Conservation (phyloP, 2,329 filamentous ascomycete genomes). For the Fusarium multiceps region DNA sequence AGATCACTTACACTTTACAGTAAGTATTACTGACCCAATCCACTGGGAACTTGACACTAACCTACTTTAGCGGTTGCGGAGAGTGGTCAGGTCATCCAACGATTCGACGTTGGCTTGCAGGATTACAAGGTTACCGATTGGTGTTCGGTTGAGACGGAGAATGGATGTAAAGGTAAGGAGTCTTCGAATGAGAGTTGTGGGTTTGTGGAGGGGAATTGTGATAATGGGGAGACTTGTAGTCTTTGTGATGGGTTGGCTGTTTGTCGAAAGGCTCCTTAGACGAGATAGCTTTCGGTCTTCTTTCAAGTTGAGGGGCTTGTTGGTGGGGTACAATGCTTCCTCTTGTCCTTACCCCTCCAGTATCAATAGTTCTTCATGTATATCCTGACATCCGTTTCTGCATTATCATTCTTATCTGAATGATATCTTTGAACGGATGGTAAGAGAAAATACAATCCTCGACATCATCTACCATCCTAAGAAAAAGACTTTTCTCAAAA, state of each 20-base stretch:
- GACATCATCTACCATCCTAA: too few relatives aligned
- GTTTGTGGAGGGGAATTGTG: neutral
- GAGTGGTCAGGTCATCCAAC: neutral
- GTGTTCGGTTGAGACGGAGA: neutral
- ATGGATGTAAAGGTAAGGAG: neutral
- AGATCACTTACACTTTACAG: neutral
- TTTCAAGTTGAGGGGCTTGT: too few relatives aligned
- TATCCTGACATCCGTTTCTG: too few relatives aligned
- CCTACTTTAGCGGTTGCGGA: neutral
- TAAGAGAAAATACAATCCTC: too few relatives aligned
- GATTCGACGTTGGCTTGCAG: neutral
- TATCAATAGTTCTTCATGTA: too few relatives aligned
- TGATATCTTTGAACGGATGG: too few relatives aligned
- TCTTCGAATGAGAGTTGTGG: neutral
- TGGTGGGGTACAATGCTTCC: too few relatives aligned
- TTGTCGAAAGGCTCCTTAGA: neutral
- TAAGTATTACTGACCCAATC: too few relatives aligned
- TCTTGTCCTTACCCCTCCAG: too few relatives aligned
- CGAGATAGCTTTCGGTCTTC: fast-evolving
- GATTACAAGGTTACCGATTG: neutral
- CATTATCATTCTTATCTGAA: too few relatives aligned
- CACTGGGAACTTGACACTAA: neutral
- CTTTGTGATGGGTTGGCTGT: neutral
- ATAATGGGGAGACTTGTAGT: neutral
- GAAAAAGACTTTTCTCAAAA: too few relatives aligned